These are phyloP conservation scores for Mycena capillaripes DNA, from an alignment of 768 basidiomycete species.

Conservation along the genomic window DNA sequence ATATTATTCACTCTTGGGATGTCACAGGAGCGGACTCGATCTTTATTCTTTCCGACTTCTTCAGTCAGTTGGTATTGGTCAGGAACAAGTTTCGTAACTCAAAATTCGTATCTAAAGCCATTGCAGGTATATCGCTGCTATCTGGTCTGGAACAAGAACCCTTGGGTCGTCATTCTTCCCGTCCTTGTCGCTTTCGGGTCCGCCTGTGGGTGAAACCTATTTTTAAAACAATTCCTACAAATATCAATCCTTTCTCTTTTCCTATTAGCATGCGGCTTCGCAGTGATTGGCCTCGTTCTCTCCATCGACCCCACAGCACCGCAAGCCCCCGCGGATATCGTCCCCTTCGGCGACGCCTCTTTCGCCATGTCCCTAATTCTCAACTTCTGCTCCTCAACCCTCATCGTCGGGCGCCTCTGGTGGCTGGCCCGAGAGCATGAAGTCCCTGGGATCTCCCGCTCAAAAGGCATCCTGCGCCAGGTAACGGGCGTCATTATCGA, in stretches of 20 bases:
- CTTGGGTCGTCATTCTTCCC: slow-evolving; percentile 50
- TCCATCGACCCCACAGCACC: slow-evolving; percentile 45
- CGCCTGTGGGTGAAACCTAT: slow-evolving; percentile 49
- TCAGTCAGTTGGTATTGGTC: slow-evolving; percentile 25
- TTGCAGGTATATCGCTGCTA: slow-evolving; percentile 57
- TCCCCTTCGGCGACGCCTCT: slow-evolving; percentile 51
- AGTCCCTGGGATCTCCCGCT: too few species aligned
- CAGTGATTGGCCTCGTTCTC: slow-evolving; percentile 45
- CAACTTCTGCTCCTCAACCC: slow-evolving; percentile 55
- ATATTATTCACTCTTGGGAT: background rate
- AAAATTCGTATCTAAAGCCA: background rate
- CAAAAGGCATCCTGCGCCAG: slow-evolving; percentile 16
- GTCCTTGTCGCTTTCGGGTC: slow-evolving; percentile 48
- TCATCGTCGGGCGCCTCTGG: slow-evolving; percentile 59
- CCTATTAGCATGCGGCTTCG: slow-evolving; percentile 50
- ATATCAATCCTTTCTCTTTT: background rate
- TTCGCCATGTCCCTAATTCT: slow-evolving; percentile 56
- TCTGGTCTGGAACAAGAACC: slow-evolving; percentile 53
- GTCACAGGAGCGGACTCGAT: slow-evolving; percentile 18
- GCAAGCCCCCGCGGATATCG: slow-evolving; percentile 49
- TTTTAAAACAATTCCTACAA: too few species aligned
- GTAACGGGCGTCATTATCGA: slow-evolving; percentile 53
- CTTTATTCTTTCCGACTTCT: slow-evolving; percentile 23
- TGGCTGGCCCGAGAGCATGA: slow-evolving; percentile 35
- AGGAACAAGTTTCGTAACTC: background rate